Percentiles rank a stretch among this genome's conserved stretches.
Evolutionary conservation across 2,329 filamentous ascomycete species (phyloP).

Genomic region (Colletotrichum endophyticum): DNA sequence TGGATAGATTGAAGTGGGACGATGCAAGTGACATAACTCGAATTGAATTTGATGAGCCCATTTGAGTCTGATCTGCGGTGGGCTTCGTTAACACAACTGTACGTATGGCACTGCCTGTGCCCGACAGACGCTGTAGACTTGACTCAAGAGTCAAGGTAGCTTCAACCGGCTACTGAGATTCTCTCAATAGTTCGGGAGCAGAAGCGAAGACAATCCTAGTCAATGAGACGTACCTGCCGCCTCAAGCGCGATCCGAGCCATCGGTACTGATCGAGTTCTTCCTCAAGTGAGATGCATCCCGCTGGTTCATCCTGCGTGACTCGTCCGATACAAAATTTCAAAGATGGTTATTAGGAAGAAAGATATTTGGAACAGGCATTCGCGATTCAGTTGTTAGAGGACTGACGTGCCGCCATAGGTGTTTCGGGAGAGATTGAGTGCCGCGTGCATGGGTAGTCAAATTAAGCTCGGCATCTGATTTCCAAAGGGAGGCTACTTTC

Average conservation of each 20-base stretch:
- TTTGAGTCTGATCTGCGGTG: neutral
- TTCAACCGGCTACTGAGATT: neutral
- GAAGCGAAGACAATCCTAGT: accelerated
- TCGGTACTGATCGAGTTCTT: neutral
- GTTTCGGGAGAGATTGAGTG: neutral
- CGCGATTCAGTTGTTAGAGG: neutral
- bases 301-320: neutral
- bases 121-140: neutral
- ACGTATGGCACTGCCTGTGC: accelerated
- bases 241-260: neutral
- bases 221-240: accelerated
- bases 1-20: neutral
- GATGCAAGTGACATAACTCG: neutral
- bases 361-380: accelerated
- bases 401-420: accelerated
- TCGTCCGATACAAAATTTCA: neutral
- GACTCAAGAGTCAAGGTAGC: neutral
- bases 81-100: accelerated
- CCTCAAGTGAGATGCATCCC: neutral
- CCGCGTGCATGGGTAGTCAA: accelerated
- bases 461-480: neutral
- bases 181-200: neutral
- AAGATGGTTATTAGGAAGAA: accelerated
- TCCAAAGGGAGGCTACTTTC: neutral
- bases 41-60: neutral